Base-by-base conservation (phyloP, 192 early-diverging fungal species). In the Coemansia sp. region DNA sequence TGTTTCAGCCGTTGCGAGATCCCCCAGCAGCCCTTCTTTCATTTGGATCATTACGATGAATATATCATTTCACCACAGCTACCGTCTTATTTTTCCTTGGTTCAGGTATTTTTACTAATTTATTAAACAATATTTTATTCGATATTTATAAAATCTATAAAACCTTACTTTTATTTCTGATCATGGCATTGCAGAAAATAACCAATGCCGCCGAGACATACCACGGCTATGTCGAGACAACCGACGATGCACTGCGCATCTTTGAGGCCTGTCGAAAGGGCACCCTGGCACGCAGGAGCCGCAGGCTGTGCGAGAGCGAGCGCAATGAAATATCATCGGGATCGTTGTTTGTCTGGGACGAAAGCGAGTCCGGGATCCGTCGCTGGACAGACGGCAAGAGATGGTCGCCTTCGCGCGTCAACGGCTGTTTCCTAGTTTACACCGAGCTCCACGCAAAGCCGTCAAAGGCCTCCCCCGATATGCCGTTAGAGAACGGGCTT, bases 361-460 rank as follows among this genome's bases (percentile, higher is more conserved):
- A 95, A 74, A 84, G 86, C 33, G 94, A 95, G 66, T 88, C 90
- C 15, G 93, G 92, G n/a, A 94, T 95, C 84, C 76, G 87, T 58
- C 81, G 94, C 15, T 95, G 94, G 94, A 94, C 94, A 0, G 94
- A 95, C 73, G 92, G 93, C 49, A 86, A 85, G 73, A 85, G 84
- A n/a, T 95, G 94, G 93, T 91, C 90, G 21, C 89, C 93, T 1
- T 90, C 88, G 29, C 85, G 93, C 40, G 92, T 94, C 64, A 85
- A 86, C 28, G 92, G 93, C 34, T 88, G 84, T 43, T 95, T 95
- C 77, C 72, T 95, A 20, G 89, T 91, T 0, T 94, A 95, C 67
- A 85, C 86, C 65, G 92, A 94, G 77, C 74, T 93, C 25, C 87
- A 94, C 64, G 67, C 81, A 31, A 89, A 71, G 77, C 53, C 40